Evolutionary conservation across 106 monocot genomes (phyloP).

Genomic region (Hemerocallis citrina): DNA sequence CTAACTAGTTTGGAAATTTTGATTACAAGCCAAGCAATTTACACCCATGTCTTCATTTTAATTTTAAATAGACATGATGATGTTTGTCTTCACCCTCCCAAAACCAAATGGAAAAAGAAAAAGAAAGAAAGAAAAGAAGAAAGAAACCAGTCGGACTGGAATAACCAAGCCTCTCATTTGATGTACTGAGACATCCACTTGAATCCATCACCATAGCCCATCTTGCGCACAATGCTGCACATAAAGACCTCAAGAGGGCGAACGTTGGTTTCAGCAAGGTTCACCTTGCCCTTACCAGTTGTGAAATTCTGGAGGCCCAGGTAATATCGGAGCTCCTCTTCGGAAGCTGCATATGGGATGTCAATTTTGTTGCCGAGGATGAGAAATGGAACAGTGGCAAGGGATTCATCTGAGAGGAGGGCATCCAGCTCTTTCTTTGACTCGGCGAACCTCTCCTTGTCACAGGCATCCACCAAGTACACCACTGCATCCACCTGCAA

Average conservation of each 20-base stretch:
- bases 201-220: constrained; percentile 53
- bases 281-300: constrained; percentile 46
- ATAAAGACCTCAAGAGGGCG: constrained; percentile 30
- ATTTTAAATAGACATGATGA: too few relatives aligned
- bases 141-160: too few relatives aligned
- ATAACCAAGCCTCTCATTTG: constrained; percentile 19
- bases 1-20: too few relatives aligned
- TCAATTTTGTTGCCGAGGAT: constrained; percentile 17
- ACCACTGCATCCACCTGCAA: constrained; percentile 80
- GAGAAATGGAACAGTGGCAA: constrained; percentile 29
- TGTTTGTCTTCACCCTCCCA: too few relatives aligned
- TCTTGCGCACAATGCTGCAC: constrained; percentile 59
- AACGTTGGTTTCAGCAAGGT: constrained; percentile 30
- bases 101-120: too few relatives aligned
- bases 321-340: constrained; percentile 40
- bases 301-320: constrained; percentile 45
- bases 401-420: constrained; percentile 37
- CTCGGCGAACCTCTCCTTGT: constrained; percentile 73
- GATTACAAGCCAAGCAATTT: too few relatives aligned
- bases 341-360: constrained; percentile 32
- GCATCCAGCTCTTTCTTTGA: constrained; percentile 66
- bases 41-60: too few relatives aligned
- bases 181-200: constrained; percentile 57
- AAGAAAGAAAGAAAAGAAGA: too few relatives aligned
- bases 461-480: constrained; percentile 66